Percentiles rank a stretch among this genome's conserved stretches.
Evolutionary conservation across 164 flowering plant species (phyloP).

Genomic region (Vitis riparia): DNA sequence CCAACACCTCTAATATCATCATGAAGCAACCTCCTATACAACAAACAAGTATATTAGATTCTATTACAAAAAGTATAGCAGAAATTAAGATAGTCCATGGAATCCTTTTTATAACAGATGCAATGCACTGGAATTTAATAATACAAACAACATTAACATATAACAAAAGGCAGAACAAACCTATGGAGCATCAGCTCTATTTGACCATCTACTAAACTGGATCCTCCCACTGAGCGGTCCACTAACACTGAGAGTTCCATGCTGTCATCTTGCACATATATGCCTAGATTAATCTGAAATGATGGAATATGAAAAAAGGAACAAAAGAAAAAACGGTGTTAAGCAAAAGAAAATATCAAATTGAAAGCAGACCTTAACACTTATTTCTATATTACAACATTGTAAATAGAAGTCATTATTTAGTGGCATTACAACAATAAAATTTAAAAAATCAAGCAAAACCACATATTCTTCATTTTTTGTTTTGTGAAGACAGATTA

Average conservation of each 20-base stretch:
- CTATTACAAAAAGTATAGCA: background rate
- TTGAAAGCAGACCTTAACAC: too few relatives aligned
- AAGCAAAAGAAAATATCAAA: background rate
- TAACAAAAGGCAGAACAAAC: constrained; percentile 29
- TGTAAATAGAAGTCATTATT: too few relatives aligned
- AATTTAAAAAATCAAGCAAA: too few relatives aligned
- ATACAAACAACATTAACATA: background rate
- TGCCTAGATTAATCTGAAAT: constrained; percentile 86
- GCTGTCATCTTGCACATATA: constrained; percentile 59
- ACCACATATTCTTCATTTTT: too few relatives aligned
- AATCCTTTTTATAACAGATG: background rate
- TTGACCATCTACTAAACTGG: constrained; percentile 86
- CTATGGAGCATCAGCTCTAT: constrained; percentile 95
- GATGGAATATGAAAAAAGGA: background rate
- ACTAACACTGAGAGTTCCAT: constrained; percentile 86
- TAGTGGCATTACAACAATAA: too few relatives aligned
- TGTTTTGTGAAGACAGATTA: too few relatives aligned
- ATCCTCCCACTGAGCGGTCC: constrained; percentile 91
- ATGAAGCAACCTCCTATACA: constrained; percentile 69
- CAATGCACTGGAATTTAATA: background rate
- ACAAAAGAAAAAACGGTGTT: background rate
- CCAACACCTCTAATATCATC: constrained; percentile 97
- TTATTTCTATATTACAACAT: too few relatives aligned
- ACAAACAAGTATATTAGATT: background rate
- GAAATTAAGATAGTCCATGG: background rate